Evolutionary conservation across 1,284 basidiomycete genomes (phyloP).

Genomic region (Sanghuangporus sanghuang): DNA sequence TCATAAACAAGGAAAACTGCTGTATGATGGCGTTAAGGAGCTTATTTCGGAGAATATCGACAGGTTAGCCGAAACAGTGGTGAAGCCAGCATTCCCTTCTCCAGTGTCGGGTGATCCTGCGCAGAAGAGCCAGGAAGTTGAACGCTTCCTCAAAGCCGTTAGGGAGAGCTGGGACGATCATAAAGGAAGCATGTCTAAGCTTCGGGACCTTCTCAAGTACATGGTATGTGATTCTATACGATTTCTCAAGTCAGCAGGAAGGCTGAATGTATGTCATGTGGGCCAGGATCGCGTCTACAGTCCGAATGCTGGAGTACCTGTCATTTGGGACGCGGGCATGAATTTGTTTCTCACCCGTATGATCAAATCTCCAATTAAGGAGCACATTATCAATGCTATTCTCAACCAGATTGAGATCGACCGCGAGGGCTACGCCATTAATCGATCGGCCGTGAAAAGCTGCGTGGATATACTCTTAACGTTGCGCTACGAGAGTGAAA

Average conservation of each 20-base stretch:
- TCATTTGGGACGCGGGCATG: constrained; percentile 81
- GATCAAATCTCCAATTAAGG: constrained; percentile 78
- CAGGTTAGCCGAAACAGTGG: constrained; percentile 67
- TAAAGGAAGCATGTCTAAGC: constrained; percentile 81
- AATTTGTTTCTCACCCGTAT: constrained; percentile 85
- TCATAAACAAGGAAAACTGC: constrained; percentile 78
- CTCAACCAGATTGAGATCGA: constrained; percentile 88
- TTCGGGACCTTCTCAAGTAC: constrained; percentile 91
- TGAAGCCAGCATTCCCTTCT: constrained; percentile 81
- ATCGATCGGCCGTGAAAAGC: constrained; percentile 86
- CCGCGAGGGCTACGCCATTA: constrained; percentile 88
- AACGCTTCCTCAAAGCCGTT: constrained; percentile 80
- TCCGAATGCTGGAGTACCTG: constrained; percentile 63
- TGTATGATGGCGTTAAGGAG: constrained; percentile 84
- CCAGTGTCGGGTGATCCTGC: constrained; percentile 49
- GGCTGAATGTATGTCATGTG: constrained; percentile 1
- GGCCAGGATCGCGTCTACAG: constrained; percentile 87
- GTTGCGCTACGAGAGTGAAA: constrained; percentile 41
- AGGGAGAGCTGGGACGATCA: constrained; percentile 94
- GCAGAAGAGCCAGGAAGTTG: constrained; percentile 72
- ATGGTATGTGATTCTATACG: constrained; percentile 60
- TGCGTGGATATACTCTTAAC: constrained; percentile 85
- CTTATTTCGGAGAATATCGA: constrained; percentile 85
- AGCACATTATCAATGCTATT: constrained; percentile 78
- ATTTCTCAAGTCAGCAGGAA: not conserved